Evolutionary conservation across 139 green algal species (phyloP).

Genomic region (Chlorella sorokiniana): DNA sequence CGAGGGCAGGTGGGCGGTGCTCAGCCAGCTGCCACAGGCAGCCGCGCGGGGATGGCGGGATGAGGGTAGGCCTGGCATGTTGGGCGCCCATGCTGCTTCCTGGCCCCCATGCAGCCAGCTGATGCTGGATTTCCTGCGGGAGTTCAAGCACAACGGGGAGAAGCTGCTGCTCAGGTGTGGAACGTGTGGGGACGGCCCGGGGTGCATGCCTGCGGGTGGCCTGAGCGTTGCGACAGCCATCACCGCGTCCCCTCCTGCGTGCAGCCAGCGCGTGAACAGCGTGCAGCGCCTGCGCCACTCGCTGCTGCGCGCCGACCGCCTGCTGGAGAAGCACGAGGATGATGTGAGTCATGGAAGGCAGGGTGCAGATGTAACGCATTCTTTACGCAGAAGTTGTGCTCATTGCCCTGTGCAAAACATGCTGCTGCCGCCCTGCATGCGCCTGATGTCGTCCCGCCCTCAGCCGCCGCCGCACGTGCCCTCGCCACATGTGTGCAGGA

Average conservation of each 20-base stretch:
- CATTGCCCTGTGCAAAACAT: too few species aligned
- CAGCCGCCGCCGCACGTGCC: too few species aligned
- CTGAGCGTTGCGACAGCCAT: neutral
- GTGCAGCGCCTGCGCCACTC: slow-evolving; percentile 45
- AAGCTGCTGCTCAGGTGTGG: slow-evolving; percentile 55
- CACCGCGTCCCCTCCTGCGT: neutral
- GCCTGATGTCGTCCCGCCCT: too few species aligned
- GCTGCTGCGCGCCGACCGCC: slow-evolving; percentile 50
- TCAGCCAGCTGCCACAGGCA: neutral
- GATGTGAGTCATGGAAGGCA: slow-evolving; percentile 22
- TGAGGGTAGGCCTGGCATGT: neutral
- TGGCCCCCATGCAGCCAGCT: slow-evolving; percentile 28
- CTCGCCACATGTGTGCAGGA: too few species aligned
- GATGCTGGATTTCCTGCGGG: slow-evolving; percentile 66
- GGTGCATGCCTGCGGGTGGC: neutral
- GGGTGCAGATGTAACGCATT: neutral
- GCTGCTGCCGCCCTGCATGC: too few species aligned
- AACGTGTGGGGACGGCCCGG: neutral
- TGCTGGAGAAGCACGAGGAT: slow-evolving; percentile 56
- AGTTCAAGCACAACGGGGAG: slow-evolving; percentile 54
- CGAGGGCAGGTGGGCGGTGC: slow-evolving; percentile 20
- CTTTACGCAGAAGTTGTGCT: too few species aligned
- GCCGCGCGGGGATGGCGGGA: neutral
- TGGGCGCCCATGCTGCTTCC: neutral
- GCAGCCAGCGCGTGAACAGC: slow-evolving; percentile 31